Conservation (phyloP, 805 yeast genomes). For the Candida palmyrensis region DNA sequence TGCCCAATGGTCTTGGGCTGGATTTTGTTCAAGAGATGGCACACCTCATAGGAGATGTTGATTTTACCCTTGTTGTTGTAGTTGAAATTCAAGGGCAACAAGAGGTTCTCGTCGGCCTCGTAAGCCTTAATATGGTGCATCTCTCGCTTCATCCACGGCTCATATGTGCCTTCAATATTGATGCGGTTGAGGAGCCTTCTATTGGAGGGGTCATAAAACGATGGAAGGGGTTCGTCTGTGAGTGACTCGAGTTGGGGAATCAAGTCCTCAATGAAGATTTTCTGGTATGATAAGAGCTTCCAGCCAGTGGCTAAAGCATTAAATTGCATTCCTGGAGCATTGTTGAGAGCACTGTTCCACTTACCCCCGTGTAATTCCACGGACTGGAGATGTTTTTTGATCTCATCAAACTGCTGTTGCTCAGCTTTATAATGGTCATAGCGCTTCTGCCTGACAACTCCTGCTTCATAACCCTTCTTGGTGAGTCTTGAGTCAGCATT, state of each 20-base stretch:
- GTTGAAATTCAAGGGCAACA: constrained; percentile 63
- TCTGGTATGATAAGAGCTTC: constrained; percentile 61
- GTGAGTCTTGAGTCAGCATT: constrained; percentile 90
- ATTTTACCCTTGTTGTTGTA: constrained; percentile 49
- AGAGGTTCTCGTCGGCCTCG: constrained; percentile 72
- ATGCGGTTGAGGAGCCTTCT: constrained; percentile 52
- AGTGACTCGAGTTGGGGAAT: constrained; percentile 22
- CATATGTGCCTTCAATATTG: constrained; percentile 77
- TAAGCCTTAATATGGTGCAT: constrained; percentile 67
- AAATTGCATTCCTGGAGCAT: constrained; percentile 16
- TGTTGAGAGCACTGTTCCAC: constrained; percentile 57
- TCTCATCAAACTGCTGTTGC: constrained; percentile 36
- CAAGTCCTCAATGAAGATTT: constrained; percentile 24
- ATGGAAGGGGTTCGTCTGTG: constrained; percentile 17
- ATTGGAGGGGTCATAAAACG: constrained; percentile 16
- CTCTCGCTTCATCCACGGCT: constrained; percentile 74
- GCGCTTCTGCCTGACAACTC: constrained; percentile 61
- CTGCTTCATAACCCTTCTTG: constrained; percentile 55
- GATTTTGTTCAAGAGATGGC: constrained; percentile 59
- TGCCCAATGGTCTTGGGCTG: constrained; percentile 92
- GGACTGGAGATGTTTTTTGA: constrained; percentile 41
- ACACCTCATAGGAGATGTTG: constrained; percentile 70
- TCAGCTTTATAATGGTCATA: constrained; percentile 46
- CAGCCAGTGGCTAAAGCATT: constrained; percentile 45
- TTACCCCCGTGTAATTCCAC: constrained; percentile 47